phyloP scores from a whole-genome alignment of 2,329 filamentous ascomycete species.

The Trichoderma harzianum region DNA sequence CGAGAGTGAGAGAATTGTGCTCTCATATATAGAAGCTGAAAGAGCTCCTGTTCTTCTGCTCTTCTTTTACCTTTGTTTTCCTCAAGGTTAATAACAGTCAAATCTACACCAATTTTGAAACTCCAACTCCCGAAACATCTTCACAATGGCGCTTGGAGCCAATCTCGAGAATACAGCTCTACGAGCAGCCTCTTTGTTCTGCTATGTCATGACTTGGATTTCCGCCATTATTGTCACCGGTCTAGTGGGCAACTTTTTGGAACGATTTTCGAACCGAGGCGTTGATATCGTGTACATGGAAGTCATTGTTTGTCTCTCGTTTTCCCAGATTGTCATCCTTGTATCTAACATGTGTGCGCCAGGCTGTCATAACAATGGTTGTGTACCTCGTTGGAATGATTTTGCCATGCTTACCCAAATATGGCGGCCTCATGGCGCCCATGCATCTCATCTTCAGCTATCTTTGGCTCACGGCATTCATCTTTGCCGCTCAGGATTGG shows the following conservation, averaged over 20 bases:
- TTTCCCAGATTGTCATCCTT: too few species aligned
- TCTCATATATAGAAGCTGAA: slow-evolving; percentile 9
- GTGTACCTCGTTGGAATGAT: slow-evolving; percentile 22
- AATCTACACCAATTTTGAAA: background rate
- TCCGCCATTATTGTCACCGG: slow-evolving; percentile 8
- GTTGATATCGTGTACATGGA: slow-evolving; percentile 26
- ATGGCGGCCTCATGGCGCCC: slow-evolving; percentile 22
- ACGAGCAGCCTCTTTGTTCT: background rate
- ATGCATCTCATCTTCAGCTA: slow-evolving; percentile 26
- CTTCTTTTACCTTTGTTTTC: background rate
- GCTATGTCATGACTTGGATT: background rate
- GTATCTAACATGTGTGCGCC: background rate
- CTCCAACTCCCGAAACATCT: background rate
- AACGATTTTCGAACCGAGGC: slow-evolving; percentile 12
- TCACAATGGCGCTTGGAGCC: background rate
- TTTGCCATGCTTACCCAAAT: slow-evolving; percentile 21
- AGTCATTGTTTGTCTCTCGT: slow-evolving; percentile 22
- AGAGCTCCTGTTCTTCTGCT: background rate
- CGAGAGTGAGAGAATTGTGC: background rate
- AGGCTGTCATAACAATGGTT: slow-evolving; percentile 26
- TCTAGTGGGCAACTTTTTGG: background rate
- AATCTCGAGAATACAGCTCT: background rate
- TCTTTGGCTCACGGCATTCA: slow-evolving; percentile 28
- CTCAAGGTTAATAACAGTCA: background rate
- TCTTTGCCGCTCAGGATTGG: slow-evolving; percentile 27